Evolutionary conservation across 108 stramenopile genomes (phyloP), one percentile per base, ranked within the genome.

Genomic region (Bacterosira constricta): DNA sequence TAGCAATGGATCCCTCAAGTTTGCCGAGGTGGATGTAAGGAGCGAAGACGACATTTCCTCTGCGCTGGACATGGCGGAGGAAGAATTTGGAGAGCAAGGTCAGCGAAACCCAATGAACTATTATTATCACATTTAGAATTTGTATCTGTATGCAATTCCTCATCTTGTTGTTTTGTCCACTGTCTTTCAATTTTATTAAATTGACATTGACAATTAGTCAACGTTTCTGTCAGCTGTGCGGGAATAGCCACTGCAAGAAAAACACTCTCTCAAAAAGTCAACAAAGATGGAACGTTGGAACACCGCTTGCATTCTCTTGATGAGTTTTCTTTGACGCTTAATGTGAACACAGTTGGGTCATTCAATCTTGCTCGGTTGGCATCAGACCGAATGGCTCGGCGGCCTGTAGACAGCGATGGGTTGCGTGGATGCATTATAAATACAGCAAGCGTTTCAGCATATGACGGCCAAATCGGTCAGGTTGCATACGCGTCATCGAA

Each of bases 381-480:
- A 12, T 95, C 96, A 3, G 90, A 88, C 69, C 69, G 90, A 42
- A 96, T 96, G 96, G 77, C 77, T 18, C 65, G 36, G 15, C 62
- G 84, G 37, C 66, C 78, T 7, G 63, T 84, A n/a, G 92, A 86
- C 56, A 57, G 42, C 13, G 78, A 88, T 42, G 93, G 90, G 12
- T 58, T 91, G 10, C 62, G 90, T 8, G 95, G 98, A 2, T 84
- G 88, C 64, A 94, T 99, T 36, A 84, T 99, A 64, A 96, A 97
- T 77, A 99, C 98, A 0, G 96, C 97, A 6, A 85, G 83, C 44
- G 88, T 99, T 34, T 97, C 98, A 6, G 98, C 97, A 7, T 96
- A 77, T 60, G 97, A 99, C 18, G 98, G 98, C 17, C 97, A 98
- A 73, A 79, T 89, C 12, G 96, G 96, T 1, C 91, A 96, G 79